Base-by-base conservation (phyloP, 257 asterid species). In the Gentiana straminea region DNA sequence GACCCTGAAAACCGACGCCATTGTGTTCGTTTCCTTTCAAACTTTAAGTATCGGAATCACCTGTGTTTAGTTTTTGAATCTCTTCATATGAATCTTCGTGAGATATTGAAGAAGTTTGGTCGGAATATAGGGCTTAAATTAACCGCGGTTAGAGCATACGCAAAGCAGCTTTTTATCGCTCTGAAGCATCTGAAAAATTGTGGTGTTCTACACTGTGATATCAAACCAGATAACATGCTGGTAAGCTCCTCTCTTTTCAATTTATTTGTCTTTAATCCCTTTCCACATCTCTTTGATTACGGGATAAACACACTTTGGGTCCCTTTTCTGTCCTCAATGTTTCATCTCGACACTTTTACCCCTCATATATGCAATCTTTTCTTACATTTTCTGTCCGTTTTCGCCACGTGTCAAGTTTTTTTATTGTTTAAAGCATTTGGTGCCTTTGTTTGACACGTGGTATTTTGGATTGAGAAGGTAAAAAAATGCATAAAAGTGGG, bases 11-110 rank as follows among this genome's bases (percentile, higher is more conserved):
- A 84, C 75, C 88, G 75, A 81, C 95, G 95, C 56, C 99, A 88
- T 54, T 92, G 95, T 70, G 97, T 88, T 78, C 92, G 94, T 54
- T 88, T 85, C 71, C 77, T 88, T 64, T 92, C 97, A 63, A 85
- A 81, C 70, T 92, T 92, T 79, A 88, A 88, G 94, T 92, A 85
- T 66, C 81, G 99, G 77, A 88, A 84, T 70, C 99, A 92, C 84
- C 90, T 92, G 45, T 88, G 99, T 72, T 83, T 92, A 80, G 97
- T 92, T 79, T 92, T 92, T 88, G 99, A 92, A 79, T 92, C 99
- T 69, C 99, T 92, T 80, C 94, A 88, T 86, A 88, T 92, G 99
- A 92, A 92, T 84, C 83, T 92, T 78, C 90, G 99, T n/a, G 99
- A 92, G 83, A 89, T 92, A 73, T 76, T 86, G 63, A 92, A 86